Base-by-base conservation (phyloP, 345 rosid species). In the Linum usitatissimum region DNA sequence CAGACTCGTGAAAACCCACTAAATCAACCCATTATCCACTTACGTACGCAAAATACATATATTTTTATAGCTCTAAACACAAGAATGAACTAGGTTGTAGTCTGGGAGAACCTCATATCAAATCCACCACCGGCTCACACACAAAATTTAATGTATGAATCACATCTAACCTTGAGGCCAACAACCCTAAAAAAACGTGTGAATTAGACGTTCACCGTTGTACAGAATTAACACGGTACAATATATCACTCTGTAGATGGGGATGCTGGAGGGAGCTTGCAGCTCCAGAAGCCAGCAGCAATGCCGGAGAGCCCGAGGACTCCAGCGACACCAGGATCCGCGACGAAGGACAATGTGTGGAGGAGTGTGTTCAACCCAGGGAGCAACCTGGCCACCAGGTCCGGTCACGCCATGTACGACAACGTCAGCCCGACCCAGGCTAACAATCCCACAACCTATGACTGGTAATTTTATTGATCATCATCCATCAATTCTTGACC, bases 311-410 rank as follows among this genome's bases (percentile, higher is more conserved):
- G 68, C 65, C 91, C 91, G 5, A 68, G 64, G 66, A 85, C 92
- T 5, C 95, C 97, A 0, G 64, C 78, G 13, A 84, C 89, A 3
- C 93, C 96, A 23, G 7, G 42, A 13, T 75, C 87, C 8, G 84
- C 78, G 1, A 82, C 83, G 49, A 86, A 77, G 72, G 93, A 85
- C 14, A 92, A 90, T 84, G 99, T 92, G 59, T 90, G 99, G 97
- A 81, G 99, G 81, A 92, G 96, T 66, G 97, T 92, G 65, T 92
- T 92, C 77, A 67, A 88, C 71, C 98, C 98, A 0, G 98, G 98
- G 0, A 88, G 98, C 80, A 88, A 91, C 83, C 81, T 84, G 5
- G 90, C 92, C 18, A 91, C 95, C 31, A 85, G 10, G 78, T 69
- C 70, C 19, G 77, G 81, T 6, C 51, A 45, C 10, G 74, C 80